Evolutionary conservation across 1,284 basidiomycete genomes (phyloP).

Genomic region (Rhodotorula sp.): DNA sequence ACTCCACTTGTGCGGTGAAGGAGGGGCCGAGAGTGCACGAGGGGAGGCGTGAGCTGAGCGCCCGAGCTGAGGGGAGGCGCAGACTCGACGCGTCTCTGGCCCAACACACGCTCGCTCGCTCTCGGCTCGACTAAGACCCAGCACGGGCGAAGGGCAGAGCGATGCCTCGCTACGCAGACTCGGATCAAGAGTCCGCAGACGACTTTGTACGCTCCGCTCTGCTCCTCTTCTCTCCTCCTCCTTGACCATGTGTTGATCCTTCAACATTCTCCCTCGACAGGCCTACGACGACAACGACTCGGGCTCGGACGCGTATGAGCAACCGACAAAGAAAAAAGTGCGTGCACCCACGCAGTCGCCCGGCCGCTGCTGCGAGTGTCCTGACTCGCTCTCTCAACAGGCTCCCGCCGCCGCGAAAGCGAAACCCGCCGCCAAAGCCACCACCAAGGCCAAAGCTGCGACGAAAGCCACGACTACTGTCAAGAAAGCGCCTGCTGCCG

Average conservation of each 20-base stretch:
- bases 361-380: neutral
- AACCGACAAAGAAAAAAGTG: slow-evolving; percentile 23
- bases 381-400: neutral
- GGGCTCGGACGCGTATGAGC: slow-evolving; percentile 23
- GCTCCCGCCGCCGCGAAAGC: slow-evolving; percentile 3
- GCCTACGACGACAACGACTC: slow-evolving; percentile 6
- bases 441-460: slow-evolving; percentile 52
- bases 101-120: neutral
- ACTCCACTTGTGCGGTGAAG: too few relatives aligned
- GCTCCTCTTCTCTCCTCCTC: neutral
- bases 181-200: slow-evolving; percentile 15
- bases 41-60: too few relatives aligned
- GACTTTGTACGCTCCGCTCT: slow-evolving; percentile 21
- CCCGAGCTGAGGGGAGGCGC: too few relatives aligned
- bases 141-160: too few relatives aligned
- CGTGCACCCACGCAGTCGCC: neutral
- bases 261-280: neutral
- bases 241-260: too few relatives aligned
- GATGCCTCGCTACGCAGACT: slow-evolving; percentile 20
- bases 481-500: slow-evolving; percentile 53
- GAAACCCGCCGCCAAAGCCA: slow-evolving; percentile 39
- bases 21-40: too few relatives aligned
- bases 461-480: slow-evolving; percentile 53
- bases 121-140: neutral
- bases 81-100: too few relatives aligned